A percentile compares a stretch with the other conserved stretches of the same genome.
Conservation (phyloP, 257 asterid species). For the Coffea eugenioides region DNA sequence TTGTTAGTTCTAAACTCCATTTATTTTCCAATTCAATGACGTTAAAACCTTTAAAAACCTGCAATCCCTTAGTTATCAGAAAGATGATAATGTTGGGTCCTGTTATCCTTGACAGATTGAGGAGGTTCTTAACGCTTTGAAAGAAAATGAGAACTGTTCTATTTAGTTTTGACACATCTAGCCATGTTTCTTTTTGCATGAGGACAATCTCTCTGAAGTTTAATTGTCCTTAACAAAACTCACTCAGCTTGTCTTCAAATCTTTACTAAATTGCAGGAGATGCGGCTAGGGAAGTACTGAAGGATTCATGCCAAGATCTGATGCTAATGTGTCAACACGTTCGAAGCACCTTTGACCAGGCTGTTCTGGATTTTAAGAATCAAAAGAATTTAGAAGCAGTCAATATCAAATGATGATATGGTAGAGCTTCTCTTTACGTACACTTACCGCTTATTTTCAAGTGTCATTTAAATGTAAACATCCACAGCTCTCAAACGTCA, state of each 20-base stretch:
- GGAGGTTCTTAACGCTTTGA: not conserved
- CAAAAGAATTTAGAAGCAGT: slow-evolving; percentile 18
- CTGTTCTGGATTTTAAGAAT: slow-evolving; percentile 49
- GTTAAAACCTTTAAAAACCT: not conserved
- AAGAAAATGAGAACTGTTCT: not conserved
- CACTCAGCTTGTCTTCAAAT: not conserved
- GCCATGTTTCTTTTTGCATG: not conserved
- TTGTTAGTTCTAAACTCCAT: not conserved
- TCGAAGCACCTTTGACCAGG: slow-evolving; percentile 64
- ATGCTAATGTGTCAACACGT: slow-evolving; percentile 70
- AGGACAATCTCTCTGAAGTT: not conserved
- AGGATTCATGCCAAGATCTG: slow-evolving; percentile 80
- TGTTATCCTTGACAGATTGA: not conserved
- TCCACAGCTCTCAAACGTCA: not conserved
- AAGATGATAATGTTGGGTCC: not conserved
- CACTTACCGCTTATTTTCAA: not conserved
- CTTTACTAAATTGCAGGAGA: slow-evolving; percentile 51
- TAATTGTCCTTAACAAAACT: not conserved
- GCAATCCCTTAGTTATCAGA: not conserved
- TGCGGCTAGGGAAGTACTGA: slow-evolving; percentile 76
- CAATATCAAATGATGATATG: slow-evolving; percentile 24
- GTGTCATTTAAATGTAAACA: not conserved
- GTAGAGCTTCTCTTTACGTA: not conserved
- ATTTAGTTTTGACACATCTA: not conserved
- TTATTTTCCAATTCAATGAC: not conserved